Evolutionary conservation across 345 rosid genomes (phyloP), one percentile per base, ranked within the genome.

Genomic region (Eucalyptus erythrocorys): DNA sequence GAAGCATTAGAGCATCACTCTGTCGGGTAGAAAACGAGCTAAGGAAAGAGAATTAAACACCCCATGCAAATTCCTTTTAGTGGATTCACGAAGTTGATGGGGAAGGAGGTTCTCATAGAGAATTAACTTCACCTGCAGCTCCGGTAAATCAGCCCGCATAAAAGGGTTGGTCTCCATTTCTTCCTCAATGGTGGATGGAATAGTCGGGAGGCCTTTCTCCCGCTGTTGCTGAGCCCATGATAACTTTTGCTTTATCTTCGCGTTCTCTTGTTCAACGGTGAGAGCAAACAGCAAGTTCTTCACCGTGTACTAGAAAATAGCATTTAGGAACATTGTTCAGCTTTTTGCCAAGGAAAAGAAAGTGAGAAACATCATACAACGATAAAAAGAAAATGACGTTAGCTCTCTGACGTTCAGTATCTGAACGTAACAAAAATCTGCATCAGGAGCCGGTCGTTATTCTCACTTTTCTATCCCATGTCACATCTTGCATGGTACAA

Each of bases 161-260:
- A 97, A 97, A 19, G 99, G 98, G 88, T 98, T 96, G 34, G 97
- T 98, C 92, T 95, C 96, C 88, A 93, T 89, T 91, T 97, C 99
- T 89, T 98, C 97, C 91, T 92, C 95, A 9, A 98, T 90, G 68
- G 99, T 98, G 71, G 99, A 97, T 66, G 99, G 99, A 87, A 98
- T 92, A 21, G 97, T 97, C 12, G 99, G 97, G 57, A 92, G 94
- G 87, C 96, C 94, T 90, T 94, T 94, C 89, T 92, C 91, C 87
- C 91, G 95, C 91, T 95, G 98, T 80, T 94, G 90, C 89, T 94
- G 95, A 76, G 99, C 98, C 99, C 98, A 95, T 80, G 93, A 87
- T 42, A 98, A 88, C 92, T 97, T 96, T 88, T 96, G 94, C 88
- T 93, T 94, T 91, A 93, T 92, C 91, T 95, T 95, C 50, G 48